Evolutionary conservation across 2,329 filamentous ascomycete genomes (phyloP), one percentile per base, ranked within the genome.

Genomic region (Aphanocladium album): DNA sequence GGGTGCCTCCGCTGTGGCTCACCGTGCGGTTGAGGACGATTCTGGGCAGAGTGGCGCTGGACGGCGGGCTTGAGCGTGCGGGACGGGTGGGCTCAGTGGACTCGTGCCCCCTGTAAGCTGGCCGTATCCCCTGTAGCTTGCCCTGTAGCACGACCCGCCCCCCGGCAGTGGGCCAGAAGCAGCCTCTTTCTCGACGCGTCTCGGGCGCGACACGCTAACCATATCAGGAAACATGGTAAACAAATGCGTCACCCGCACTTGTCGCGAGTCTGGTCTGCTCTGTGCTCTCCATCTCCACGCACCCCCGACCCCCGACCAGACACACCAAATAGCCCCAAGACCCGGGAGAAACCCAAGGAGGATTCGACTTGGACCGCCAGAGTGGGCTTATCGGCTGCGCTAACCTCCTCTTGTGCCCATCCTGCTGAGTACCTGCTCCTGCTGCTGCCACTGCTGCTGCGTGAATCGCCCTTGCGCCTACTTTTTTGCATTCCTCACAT

Each of bases 171-270:
- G 58, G 43, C 46, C 46, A 35, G 14, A 50, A 51, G 35, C 52
- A 49, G n/a, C 60, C 37, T 47, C 60, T 57, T 52, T 61, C 45
- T 30, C 39, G 66, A 73, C 72, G 72, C 72, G 72, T 70, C 67
- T 63, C 47, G 46, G 57, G 63, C 71, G 72, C 68, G 73, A 65
- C 49, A 47, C 64, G 64, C 72, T 73, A 73, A 60, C 64, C 67
- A 21, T 1, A 63, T 64, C 35, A 51, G 66, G 72, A 62, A 73
- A 68, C 21, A 61, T 53, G 65, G 70, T 74, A 74, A 74, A 74
- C 72, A 74, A 73, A 73, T 72, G 71, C 71, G 69, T 72, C 70
- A 72, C 68, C 67, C 64, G 60, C 64, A n/a, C 54, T 64, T 56
- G 45, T 39, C 55, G 45, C 55, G 55, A 51, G 49, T 50, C 25